A percentile compares a stretch with the other conserved stretches of the same genome.
Evolutionary conservation across 2,329 filamentous ascomycete genomes (phyloP).

Genomic region (Aureobasidium sp.): DNA sequence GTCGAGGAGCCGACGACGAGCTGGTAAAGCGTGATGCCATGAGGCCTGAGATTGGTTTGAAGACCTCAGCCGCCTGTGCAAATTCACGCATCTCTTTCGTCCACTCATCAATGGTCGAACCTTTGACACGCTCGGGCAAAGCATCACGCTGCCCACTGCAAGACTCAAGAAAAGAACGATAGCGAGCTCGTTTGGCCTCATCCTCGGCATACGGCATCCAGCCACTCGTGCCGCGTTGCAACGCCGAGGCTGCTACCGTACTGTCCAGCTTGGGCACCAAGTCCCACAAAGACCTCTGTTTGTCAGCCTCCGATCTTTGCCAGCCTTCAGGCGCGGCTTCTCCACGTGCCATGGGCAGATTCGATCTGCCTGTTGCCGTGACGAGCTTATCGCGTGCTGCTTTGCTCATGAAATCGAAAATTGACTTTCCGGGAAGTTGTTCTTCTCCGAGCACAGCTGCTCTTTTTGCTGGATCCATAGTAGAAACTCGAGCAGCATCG

Average conservation of each 20-base stretch:
- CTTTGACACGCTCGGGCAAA: slow-evolving; percentile 47
- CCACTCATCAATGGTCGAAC: slow-evolving; percentile 61
- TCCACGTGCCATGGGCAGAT: slow-evolving; percentile 68
- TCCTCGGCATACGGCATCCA: slow-evolving; percentile 83
- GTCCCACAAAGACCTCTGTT: slow-evolving; percentile 44
- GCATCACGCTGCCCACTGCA: slow-evolving; percentile 54
- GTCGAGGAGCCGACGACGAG: slow-evolving; percentile 36
- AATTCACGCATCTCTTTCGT: slow-evolving; percentile 73
- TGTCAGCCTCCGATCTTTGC: slow-evolving; percentile 54
- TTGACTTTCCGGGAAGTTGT: slow-evolving; percentile 77
- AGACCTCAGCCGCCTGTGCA: slow-evolving; percentile 63
- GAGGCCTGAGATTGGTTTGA: slow-evolving; percentile 81
- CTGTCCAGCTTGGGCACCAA: slow-evolving; percentile 37
- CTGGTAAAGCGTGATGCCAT: slow-evolving; percentile 94
- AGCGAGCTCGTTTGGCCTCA: slow-evolving; percentile 67
- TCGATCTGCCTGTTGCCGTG: slow-evolving; percentile 61
- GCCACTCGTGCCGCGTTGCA: slow-evolving; percentile 45
- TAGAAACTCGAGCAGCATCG: slow-evolving; percentile 69
- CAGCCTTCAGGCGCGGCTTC: slow-evolving; percentile 61
- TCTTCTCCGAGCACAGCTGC: slow-evolving; percentile 74
- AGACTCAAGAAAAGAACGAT: slow-evolving; percentile 71
- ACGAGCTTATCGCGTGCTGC: slow-evolving; percentile 69
- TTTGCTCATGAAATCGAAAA: slow-evolving; percentile 85
- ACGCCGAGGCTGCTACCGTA: slow-evolving; percentile 35
- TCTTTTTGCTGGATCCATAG: slow-evolving; percentile 64